Evolutionary conservation across 2,329 filamentous ascomycete species (phyloP), one percentile per base, ranked within the genome.

Genomic region (Iodosphaeria phyllophila): DNA sequence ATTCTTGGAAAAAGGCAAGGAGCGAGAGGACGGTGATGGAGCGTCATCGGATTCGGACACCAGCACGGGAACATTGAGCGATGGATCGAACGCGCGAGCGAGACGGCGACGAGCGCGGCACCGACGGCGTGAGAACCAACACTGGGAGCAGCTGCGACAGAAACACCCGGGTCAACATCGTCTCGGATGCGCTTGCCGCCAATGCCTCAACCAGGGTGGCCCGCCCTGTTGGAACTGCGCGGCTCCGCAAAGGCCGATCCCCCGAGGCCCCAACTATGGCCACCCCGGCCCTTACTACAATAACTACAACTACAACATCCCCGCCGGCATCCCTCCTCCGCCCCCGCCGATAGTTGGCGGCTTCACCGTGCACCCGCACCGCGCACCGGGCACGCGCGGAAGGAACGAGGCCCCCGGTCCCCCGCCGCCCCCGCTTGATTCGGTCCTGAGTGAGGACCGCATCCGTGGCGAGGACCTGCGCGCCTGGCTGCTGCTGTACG

Each of bases 401-500:
- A n/a, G n/a, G n/a, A n/a, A n/a, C n/a, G n/a, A n/a, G n/a, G n/a
- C 41, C 29, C 39, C 49, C 32, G 27, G 38, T 20, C 38, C 41
- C 25, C 42, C 46, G 22, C 39, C 32, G 24, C 39, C 31, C 27
- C 35, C 36, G 16, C 30, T 13, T 6, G n/a, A 23, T 8, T 24
- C 28, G 10, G 18, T 12, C 16, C 17, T 22, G 14, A 34, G 34
- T 15, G 35, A 29, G 13, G 33, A 39, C n/a, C 48, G 51, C 25
- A 52, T 60, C 38, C 41, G 44, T 5, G 46, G 46, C 16, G 51
- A 58, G 32, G 56, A 61, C 36, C 36, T 60, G 31, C 46, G 47
- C 9, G 56, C 56, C 4, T 62, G 56, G 56, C 45, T 58, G 4
- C 40, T 58, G 23, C 40, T 52, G 2, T 60, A 57, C 34, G 48